These are phyloP conservation scores for Gymnopus androsaceus DNA, from an alignment of 1,284 basidiomycete genomes.

Conservation along the genomic window DNA sequence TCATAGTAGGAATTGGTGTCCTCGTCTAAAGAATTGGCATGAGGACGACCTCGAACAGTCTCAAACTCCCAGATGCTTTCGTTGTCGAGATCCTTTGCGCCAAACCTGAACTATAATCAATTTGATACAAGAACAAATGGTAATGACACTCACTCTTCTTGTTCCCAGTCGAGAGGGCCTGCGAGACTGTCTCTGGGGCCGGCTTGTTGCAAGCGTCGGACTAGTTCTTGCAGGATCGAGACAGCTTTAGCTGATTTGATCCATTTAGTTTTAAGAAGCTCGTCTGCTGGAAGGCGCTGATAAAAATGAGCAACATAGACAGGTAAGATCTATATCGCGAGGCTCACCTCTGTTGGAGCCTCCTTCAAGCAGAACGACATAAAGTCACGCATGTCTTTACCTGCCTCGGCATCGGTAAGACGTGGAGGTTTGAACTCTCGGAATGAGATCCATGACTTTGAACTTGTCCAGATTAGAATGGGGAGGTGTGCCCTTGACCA, in stretches of 20 bases:
- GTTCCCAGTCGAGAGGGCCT: slow-evolving; percentile 71
- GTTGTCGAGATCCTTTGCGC: slow-evolving; percentile 34
- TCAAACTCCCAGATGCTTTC: slow-evolving; percentile 77
- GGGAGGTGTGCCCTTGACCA: slow-evolving; percentile 92
- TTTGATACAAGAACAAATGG: slow-evolving; percentile 18
- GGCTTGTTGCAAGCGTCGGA: slow-evolving; percentile 76
- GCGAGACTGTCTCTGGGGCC: slow-evolving; percentile 82
- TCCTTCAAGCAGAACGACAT: slow-evolving; percentile 85
- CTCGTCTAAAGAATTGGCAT: slow-evolving; percentile 23
- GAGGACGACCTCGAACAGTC: slow-evolving; percentile 55
- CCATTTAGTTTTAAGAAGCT: slow-evolving; percentile 91
- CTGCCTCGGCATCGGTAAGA: slow-evolving; percentile 76
- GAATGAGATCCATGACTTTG: slow-evolving; percentile 90
- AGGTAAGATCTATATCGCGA: slow-evolving; percentile 12
- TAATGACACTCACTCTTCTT: slow-evolving; percentile 59
- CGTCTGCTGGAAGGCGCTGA: slow-evolving; percentile 87
- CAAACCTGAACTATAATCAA: not conserved
- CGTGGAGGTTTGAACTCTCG: slow-evolving; percentile 85
- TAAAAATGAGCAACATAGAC: slow-evolving; percentile 16
- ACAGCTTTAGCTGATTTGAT: slow-evolving; percentile 81
- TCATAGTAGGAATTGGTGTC: slow-evolving; percentile 25
- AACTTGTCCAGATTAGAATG: slow-evolving; percentile 85
- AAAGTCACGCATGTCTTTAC: slow-evolving; percentile 88
- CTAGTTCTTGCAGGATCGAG: slow-evolving; percentile 80
- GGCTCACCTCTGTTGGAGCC: slow-evolving; percentile 72